A percentile compares a stretch with the other conserved stretches of the same genome.
These are phyloP conservation scores for Colletotrichum echinochloae DNA, from an alignment of 2,329 filamentous ascomycete genomes.

Conservation along the genomic window DNA sequence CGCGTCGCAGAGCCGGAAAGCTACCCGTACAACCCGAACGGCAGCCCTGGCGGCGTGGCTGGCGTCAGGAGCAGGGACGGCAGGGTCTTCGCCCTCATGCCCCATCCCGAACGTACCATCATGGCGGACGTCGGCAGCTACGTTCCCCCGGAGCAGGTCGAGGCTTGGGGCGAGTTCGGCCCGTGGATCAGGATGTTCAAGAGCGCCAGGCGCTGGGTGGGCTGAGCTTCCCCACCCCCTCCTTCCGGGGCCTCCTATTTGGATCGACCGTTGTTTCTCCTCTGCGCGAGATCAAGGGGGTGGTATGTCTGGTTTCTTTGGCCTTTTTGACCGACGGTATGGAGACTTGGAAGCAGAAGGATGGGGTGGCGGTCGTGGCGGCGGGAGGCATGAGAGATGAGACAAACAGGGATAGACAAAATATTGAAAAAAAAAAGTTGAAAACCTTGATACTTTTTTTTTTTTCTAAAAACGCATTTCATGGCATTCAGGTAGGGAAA, in stretches of 20 bases:
- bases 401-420: slow-evolving; percentile 10
- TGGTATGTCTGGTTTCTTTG: not conserved
- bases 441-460: not conserved
- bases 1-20: slow-evolving; percentile 76
- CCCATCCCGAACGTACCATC: slow-evolving; percentile 91
- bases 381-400: not conserved
- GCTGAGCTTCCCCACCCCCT: slow-evolving; percentile 52
- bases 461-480: not conserved
- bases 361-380: not conserved
- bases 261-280: not conserved
- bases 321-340: not conserved
- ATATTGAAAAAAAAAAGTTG: not conserved
- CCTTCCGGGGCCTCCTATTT: not conserved
- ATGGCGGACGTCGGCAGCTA: slow-evolving; percentile 83
- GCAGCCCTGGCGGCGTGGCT: slow-evolving; percentile 83
- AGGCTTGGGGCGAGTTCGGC: slow-evolving; percentile 82
- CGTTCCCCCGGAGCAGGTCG: slow-evolving; percentile 67
- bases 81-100: slow-evolving; percentile 89
- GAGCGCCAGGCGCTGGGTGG: slow-evolving; percentile 90
- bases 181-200: slow-evolving; percentile 90
- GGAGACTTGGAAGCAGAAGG: not conserved
- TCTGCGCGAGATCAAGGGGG: not conserved
- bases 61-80: slow-evolving; percentile 83
- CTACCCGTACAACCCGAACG: slow-evolving; percentile 92
- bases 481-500: not conserved